Evolutionary conservation across 345 rosid genomes (phyloP), one percentile per base, ranked within the genome.

Genomic region (Odontarrhena argentea): DNA sequence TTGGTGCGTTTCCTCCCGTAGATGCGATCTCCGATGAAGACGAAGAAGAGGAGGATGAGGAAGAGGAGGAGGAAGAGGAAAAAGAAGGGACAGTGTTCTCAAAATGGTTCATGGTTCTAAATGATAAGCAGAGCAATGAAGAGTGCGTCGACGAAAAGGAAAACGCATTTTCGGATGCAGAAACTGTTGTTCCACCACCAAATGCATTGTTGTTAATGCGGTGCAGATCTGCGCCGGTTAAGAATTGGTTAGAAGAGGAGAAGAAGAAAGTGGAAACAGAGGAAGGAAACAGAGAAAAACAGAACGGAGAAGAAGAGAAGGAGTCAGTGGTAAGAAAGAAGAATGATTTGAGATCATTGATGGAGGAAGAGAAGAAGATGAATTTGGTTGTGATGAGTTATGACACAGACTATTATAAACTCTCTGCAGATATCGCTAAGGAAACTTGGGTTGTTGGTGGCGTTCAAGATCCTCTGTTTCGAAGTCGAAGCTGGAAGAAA

Each of bases 381-480:
- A 78, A 62, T 41, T 10, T 82, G 60, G 77, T 78, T 4, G 69
- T 79, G 67, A 84, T 77, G 91, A 74, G 62, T 73, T 81, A 82
- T 68, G 91, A 85, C 67, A 73, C 85, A 2, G 89, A 86, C 28
- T 87, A 75, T 71, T 76, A 82, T 80, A 79, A 74, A 60, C 74
- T 87, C 46, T 85, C 94, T 55, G 15, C 87, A 44, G 98, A 91
- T 11, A 78, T 88, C 8, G 92, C 85, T 1, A 78, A 81, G 59
- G 96, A 92, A 60, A 92, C 96, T 66, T 88, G 98, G 98, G 74
- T 92, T 71, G 86, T 83, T 37, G 89, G 86, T 45, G 91, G 85
- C 54, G 72, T 68, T 25, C 81, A 38, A 64, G 90, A 87, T 76
- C 74, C 73, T 34, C 60, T 87, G 34, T 78, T 83, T 55, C 86